Conservation (phyloP, 1,139 yeast genomes). For the Trichomonascaceae sp. region DNA sequence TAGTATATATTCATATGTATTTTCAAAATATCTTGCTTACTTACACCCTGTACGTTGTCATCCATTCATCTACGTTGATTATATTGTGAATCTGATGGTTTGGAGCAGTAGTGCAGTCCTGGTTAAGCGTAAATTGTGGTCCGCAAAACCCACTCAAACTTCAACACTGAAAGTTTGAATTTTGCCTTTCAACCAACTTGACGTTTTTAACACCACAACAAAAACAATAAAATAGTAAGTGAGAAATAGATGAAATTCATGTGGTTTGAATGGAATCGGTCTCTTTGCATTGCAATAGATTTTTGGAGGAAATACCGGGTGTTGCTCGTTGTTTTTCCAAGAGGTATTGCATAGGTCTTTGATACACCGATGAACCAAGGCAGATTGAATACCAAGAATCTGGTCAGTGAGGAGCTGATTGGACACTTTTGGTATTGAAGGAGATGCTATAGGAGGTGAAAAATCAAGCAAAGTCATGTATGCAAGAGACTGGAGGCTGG, state of each 20-base stretch:
- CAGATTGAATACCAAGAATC: slow-evolving; percentile 3
- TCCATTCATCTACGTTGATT: background rate
- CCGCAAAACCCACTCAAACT: slow-evolving; percentile 8
- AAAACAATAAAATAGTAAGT: slow-evolving; percentile 11
- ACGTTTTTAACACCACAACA: background rate
- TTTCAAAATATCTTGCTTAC: background rate
- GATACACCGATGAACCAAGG: slow-evolving; percentile 22
- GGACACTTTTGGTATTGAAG: slow-evolving; percentile 5
- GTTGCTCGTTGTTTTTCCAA: slow-evolving; percentile 5
- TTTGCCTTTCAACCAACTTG: background rate
- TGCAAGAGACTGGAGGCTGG: background rate
- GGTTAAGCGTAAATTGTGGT: background rate
- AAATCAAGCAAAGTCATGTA: background rate
- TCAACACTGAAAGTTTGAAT: background rate
- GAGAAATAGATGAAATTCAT: background rate
- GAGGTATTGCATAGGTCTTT: slow-evolving; percentile 17
- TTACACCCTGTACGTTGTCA: background rate
- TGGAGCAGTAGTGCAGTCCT: slow-evolving; percentile 1
- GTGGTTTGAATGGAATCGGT: slow-evolving; percentile 17
- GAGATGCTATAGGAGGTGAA: background rate
- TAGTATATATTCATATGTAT: background rate
- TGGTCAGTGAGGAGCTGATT: background rate
- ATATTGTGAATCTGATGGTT: slow-evolving; percentile 1
- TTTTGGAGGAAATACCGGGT: slow-evolving; percentile 1
- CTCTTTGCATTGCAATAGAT: slow-evolving; percentile 20